These are phyloP conservation scores for Monilinia aucupariae DNA, from an alignment of 2,329 filamentous ascomycete species.

Conservation along the genomic window DNA sequence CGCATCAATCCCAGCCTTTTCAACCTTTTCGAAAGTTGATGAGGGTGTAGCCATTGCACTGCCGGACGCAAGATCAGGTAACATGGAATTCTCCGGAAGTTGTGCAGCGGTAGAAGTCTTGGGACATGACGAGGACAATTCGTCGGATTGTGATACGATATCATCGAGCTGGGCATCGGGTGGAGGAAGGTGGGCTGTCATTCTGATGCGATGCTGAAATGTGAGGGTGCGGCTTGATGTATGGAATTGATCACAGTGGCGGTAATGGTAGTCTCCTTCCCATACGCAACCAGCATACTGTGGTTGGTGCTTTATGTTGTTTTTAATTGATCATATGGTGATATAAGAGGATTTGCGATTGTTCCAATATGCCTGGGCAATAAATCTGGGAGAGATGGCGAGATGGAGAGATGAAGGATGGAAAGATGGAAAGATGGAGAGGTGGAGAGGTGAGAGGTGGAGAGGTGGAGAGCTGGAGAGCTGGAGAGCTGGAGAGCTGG, in stretches of 20 bases:
- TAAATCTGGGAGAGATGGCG: background rate
- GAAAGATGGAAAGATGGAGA: no score
- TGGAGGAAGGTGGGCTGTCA: conserved; percentile 28
- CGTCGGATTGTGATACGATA: conserved; percentile 31
- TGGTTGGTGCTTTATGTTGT: conserved; percentile 3
- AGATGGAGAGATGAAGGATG: background rate
- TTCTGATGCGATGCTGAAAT: conserved; percentile 16
- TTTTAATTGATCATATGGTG: background rate
- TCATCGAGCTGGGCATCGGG: conserved; percentile 29
- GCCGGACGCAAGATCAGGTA: conserved; percentile 20
- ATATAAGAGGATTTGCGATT: background rate
- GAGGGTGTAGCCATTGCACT: conserved; percentile 16
- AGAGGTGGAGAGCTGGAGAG: no score
- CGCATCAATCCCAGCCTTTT: conserved; percentile 27
- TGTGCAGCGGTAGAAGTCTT: conserved; percentile 33
- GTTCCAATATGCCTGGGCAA: background rate
- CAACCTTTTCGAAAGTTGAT: conserved; percentile 22
- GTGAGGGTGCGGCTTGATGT: background rate
- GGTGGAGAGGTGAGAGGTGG: no score
- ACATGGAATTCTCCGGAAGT: conserved; percentile 24
- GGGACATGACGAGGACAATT: conserved; percentile 26
- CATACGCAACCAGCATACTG: conserved; percentile 24
- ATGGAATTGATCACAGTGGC: conserved; percentile 16
- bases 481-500: no score
- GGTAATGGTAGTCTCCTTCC: conserved; percentile 20